Percentiles rank a stretch among this genome's conserved stretches.
Evolutionary conservation across 495 filamentous ascomycete genomes (phyloP).

Genomic region (Lasiosphaeria ovina): DNA sequence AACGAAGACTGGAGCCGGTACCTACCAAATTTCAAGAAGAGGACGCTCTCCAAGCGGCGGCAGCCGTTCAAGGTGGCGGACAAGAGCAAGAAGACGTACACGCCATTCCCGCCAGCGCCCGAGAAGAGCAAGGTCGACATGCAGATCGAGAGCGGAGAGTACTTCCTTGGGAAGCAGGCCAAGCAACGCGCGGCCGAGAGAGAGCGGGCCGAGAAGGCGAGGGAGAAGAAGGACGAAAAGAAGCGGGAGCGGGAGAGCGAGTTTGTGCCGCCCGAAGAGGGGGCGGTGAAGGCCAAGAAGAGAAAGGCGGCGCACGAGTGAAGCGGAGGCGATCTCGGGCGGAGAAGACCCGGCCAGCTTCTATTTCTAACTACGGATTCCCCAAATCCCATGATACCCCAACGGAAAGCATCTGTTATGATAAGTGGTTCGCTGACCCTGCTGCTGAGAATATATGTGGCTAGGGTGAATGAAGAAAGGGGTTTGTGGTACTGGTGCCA

Average conservation of each 20-base stretch:
- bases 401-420: slow-evolving; percentile 14
- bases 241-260: slow-evolving; percentile 79
- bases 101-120: slow-evolving; percentile 65
- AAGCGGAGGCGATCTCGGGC: not conserved
- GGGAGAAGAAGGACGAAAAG: slow-evolving; percentile 84
- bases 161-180: slow-evolving; percentile 87
- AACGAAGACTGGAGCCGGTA: slow-evolving; percentile 94
- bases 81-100: slow-evolving; percentile 93
- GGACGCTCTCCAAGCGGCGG: slow-evolving; percentile 79
- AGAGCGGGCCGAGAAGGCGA: slow-evolving; percentile 75
- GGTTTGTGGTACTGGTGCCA: too few relatives aligned
- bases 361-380: not conserved
- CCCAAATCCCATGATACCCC: slow-evolving; percentile 32
- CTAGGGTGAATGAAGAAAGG: too few relatives aligned
- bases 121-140: slow-evolving; percentile 90
- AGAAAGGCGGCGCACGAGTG: slow-evolving; percentile 54
- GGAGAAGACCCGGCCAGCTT: slow-evolving; percentile 10
- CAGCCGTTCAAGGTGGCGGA: slow-evolving; percentile 84
- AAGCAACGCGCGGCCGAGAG: slow-evolving; percentile 81
- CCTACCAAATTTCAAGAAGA: slow-evolving; percentile 96
- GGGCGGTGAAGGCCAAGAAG: slow-evolving; percentile 59
- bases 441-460: not conserved
- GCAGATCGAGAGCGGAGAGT: slow-evolving; percentile 97
- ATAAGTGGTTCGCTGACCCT: not conserved
- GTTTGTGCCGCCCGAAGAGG: slow-evolving; percentile 81